Evolutionary conservation across 2,329 filamentous ascomycete species (phyloP).

Genomic region (Trichoderma atroviride): DNA sequence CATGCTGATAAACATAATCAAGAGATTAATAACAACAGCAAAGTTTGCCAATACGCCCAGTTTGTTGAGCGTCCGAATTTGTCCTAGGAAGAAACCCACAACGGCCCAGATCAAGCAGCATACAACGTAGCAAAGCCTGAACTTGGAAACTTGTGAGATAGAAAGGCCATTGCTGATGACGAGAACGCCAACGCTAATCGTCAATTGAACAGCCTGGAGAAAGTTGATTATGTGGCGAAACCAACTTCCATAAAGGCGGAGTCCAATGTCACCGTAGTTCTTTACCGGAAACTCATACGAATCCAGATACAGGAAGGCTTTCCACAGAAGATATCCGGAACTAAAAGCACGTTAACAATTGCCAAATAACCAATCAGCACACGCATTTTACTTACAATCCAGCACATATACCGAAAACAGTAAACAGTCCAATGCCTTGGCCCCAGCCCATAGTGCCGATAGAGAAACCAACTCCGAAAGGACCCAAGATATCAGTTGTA

Average conservation of each 20-base stretch:
- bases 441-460: constrained; percentile 31
- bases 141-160: constrained; percentile 55
- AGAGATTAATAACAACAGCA: constrained; percentile 58
- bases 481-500: constrained; percentile 28
- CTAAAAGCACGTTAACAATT: not conserved
- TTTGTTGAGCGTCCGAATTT: constrained; percentile 57
- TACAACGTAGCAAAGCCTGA: constrained; percentile 54
- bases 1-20: constrained; percentile 60
- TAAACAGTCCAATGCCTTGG: constrained; percentile 50
- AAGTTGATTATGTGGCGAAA: constrained; percentile 52
- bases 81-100: constrained; percentile 55
- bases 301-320: constrained; percentile 43
- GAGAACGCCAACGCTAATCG: constrained; percentile 56
- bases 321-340: constrained; percentile 52
- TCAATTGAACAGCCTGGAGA: constrained; percentile 50
- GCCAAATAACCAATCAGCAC: not conserved
- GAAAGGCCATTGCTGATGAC: constrained; percentile 57
- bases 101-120: constrained; percentile 55
- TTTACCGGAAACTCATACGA: constrained; percentile 48
- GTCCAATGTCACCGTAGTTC: constrained; percentile 53
- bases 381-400: constrained; percentile 21
- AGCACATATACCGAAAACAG: constrained; percentile 45
- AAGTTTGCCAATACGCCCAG: constrained; percentile 59
- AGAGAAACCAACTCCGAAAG: constrained; percentile 27
- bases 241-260: constrained; percentile 49